Evolutionary conservation across 768 basidiomycete genomes (phyloP), one percentile per base, ranked within the genome.

Genomic region (Rhodotorula toruloides): DNA sequence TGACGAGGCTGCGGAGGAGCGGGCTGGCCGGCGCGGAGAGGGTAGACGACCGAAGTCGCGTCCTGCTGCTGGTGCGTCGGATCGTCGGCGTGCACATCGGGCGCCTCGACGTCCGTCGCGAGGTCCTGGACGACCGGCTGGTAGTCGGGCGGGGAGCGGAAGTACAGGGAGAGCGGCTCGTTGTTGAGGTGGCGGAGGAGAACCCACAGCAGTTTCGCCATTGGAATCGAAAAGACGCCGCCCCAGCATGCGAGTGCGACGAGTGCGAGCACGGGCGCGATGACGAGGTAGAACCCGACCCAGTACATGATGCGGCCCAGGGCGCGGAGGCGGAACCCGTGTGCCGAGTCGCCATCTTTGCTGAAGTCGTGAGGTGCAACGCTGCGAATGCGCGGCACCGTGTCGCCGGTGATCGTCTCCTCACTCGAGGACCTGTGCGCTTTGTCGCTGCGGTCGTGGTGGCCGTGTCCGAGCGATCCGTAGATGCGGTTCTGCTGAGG

Each of bases 131-230:
- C 88, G 39, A 67, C 46, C 34, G 53, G 43, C 16, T 39, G 34
- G 55, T 69, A 71, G 53, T 75, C 77, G 12, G 79, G 92, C 14
- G 96, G 88, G 7, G 91, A 84, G 71, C 92, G 92, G 80, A 99
- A 98, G 59, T 94, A 89, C 71, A 99, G 87, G 46, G 83, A 82
- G 37, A 86, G 86, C 0, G 96, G 92, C 66, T 87, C 86, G 58
- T 82, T 78, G 74, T 87, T 86, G 56, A 99, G 82, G 76, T 89
- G 83, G 52, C 86, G 85, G 75, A 98, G 82, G 49, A 99, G 83
- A n/a, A 85, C 90, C 94, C 94, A 98, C 72, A 86, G 90, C 56
- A 99, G 83, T 77, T 88, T 94, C 39, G 93, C 96, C 96, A 99
- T 99, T 7, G 96, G 96, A 70, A 99, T 89, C 62, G 93, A 89